A percentile compares a stretch with the other conserved stretches of the same genome.
Conservation (phyloP, 176 grass and related monocot genomes). For the Aegilops umbellulata region DNA sequence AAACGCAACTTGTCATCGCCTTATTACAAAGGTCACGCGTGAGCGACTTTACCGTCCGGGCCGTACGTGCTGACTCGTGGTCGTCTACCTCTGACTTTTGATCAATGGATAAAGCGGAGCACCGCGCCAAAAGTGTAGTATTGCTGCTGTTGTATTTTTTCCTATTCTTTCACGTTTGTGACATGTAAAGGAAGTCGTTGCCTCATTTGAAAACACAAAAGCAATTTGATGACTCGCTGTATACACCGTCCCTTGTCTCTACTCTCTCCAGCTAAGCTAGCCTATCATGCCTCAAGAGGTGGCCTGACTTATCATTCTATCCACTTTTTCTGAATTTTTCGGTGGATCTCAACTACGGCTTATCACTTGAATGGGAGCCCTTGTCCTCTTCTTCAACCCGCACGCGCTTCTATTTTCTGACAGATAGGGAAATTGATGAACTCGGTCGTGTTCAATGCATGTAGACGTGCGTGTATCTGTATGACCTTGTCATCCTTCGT, state of each 20-base stretch:
- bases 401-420: slow-evolving; percentile 24
- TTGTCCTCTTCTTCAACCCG: background rate
- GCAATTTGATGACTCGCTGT: slow-evolving; percentile 8
- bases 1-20: background rate
- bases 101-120: background rate
- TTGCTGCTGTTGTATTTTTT: background rate
- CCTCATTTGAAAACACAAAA: background rate
- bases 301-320: slow-evolving; percentile 36
- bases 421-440: background rate
- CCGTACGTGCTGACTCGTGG: slow-evolving; percentile 9
- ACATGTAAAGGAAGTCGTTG: background rate
- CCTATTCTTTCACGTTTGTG: background rate
- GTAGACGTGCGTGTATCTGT: background rate
- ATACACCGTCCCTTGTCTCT: background rate
- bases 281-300: slow-evolving; percentile 46
- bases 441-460: slow-evolving; percentile 21
- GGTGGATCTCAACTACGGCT: slow-evolving; percentile 8
- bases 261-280: background rate
- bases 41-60: background rate
- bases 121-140: background rate
- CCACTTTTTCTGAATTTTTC: slow-evolving; percentile 4
- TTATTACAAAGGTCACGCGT: background rate
- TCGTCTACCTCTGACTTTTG: slow-evolving; percentile 4
- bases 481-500: background rate
- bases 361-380: slow-evolving; percentile 18